phyloP scores from a whole-genome alignment of 108 stramenopile genomes.

The Discostella pseudostelligera region DNA sequence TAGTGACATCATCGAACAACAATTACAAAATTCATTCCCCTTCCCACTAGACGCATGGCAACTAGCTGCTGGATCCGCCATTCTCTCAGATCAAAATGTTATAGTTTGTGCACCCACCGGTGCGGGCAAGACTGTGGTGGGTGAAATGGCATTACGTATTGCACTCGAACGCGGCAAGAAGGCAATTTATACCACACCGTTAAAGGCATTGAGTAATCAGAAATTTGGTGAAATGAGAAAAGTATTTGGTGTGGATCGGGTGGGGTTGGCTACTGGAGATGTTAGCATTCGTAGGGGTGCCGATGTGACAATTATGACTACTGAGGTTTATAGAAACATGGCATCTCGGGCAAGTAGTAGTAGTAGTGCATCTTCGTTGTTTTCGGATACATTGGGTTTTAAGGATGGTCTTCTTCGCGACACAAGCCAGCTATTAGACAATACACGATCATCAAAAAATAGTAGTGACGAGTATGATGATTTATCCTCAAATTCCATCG shows the following conservation, averaged over 20 bases:
- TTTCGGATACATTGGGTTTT: constrained; percentile 3
- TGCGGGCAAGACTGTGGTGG: constrained; percentile 83
- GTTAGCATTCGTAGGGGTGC: constrained; percentile 83
- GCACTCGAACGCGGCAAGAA: constrained; percentile 57
- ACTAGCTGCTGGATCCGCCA: constrained; percentile 16
- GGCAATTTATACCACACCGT: constrained; percentile 91
- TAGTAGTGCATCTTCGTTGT: constrained; percentile 1
- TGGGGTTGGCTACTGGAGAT: constrained; percentile 85
- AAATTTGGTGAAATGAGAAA: constrained; percentile 86
- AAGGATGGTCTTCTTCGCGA: constrained; percentile 11
- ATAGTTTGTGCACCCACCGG: constrained; percentile 94
- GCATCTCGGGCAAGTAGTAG: constrained; percentile 62
- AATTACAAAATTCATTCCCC: constrained; percentile 25
- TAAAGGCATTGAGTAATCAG: constrained; percentile 95
- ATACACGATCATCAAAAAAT: constrained; percentile 12
- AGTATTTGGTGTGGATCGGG: constrained; percentile 70
- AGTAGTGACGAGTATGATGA: constrained; percentile 35
- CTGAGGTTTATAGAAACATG: constrained; percentile 94
- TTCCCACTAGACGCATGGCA: constrained; percentile 43
- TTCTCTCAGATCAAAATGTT: constrained; percentile 69
- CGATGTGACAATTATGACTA: constrained; percentile 90
- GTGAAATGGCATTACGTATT: constrained; percentile 83
- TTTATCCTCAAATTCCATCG: constrained; percentile 71
- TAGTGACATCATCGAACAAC: not conserved
- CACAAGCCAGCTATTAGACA: constrained; percentile 18